Conservation (phyloP, 306 rosid species). For the Cicer bijugum region DNA sequence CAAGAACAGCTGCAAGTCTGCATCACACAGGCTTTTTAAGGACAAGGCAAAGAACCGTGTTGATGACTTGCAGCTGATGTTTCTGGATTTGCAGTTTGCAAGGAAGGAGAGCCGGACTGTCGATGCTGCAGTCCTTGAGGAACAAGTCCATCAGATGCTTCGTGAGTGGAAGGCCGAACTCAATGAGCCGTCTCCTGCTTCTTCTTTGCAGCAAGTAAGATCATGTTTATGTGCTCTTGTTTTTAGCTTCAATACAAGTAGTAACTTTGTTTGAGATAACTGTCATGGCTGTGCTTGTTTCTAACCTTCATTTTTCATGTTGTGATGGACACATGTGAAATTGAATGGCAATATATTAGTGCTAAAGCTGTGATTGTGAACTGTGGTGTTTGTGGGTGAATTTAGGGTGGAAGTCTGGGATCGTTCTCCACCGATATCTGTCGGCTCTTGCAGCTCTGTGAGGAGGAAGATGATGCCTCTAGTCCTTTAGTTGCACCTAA, state of each 20-base stretch:
- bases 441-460: constrained; percentile 84
- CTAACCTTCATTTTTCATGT: constrained; percentile 36
- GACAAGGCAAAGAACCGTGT: constrained; percentile 98
- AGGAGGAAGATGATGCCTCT: constrained; percentile 98
- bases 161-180: constrained; percentile 99
- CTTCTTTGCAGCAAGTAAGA: constrained; percentile 96
- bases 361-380: constrained; percentile 53
- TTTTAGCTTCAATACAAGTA: constrained; percentile 27
- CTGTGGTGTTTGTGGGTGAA: constrained; percentile 54
- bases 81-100: constrained; percentile 86
- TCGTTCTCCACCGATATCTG: constrained; percentile 97
- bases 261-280: constrained; percentile 36
- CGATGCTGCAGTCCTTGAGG: constrained; percentile 84
- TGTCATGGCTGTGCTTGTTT: constrained; percentile 17
- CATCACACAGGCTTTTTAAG: constrained; percentile 85
- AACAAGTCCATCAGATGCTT: constrained; percentile 98
- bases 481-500: constrained; percentile 81
- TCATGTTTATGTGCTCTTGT: constrained; percentile 19
- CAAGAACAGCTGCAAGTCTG: constrained; percentile 92
- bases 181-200: constrained; percentile 92
- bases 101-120: constrained; percentile 94
- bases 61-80: constrained; percentile 88
- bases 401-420: constrained; percentile 92
- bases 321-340: constrained; percentile 38
- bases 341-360: constrained; percentile 44